phyloP scores from a whole-genome alignment of 2,329 filamentous ascomycete genomes.

The Geosmithia flava region DNA sequence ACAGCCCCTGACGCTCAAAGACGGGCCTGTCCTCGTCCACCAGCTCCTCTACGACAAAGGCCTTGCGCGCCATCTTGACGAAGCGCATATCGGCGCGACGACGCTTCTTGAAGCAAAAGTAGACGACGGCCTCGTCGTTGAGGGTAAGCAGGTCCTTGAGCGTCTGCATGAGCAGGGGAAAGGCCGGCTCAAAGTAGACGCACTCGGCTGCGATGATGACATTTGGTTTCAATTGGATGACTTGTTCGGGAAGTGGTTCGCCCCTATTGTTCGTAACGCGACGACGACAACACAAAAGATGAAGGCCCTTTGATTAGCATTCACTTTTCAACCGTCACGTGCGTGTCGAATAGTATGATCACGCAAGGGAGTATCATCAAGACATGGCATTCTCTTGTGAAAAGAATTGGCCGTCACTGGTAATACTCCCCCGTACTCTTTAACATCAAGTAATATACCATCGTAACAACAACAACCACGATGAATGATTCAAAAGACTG shows the following conservation, averaged over 20 bases:
- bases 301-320: no score
- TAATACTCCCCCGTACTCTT: no score
- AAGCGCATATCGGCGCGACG: slow-evolving; percentile 70
- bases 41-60: slow-evolving; percentile 50
- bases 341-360: no score
- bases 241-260: slow-evolving; percentile 39
- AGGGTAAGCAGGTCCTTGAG: slow-evolving; percentile 62
- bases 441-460: no score
- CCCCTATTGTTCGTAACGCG: slow-evolving; percentile 31
- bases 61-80: slow-evolving; percentile 56
- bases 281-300: no score
- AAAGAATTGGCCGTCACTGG: no score
- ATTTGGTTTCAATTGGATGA: slow-evolving; percentile 51
- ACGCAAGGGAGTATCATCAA: no score
- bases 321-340: no score
- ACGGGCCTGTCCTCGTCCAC: slow-evolving; percentile 45
- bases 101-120: slow-evolving; percentile 93
- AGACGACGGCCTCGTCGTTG: slow-evolving; percentile 51
- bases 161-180: slow-evolving; percentile 74
- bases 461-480: no score
- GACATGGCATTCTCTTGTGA: no score
- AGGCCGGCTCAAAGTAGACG: slow-evolving; percentile 94
- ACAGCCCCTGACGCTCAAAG: slow-evolving; percentile 46
- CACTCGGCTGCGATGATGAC: slow-evolving; percentile 92
- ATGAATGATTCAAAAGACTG: no score